These are phyloP conservation scores for Guadua angustifolia DNA, from an alignment of 176 grass and related monocot species.

Conservation along the genomic window DNA sequence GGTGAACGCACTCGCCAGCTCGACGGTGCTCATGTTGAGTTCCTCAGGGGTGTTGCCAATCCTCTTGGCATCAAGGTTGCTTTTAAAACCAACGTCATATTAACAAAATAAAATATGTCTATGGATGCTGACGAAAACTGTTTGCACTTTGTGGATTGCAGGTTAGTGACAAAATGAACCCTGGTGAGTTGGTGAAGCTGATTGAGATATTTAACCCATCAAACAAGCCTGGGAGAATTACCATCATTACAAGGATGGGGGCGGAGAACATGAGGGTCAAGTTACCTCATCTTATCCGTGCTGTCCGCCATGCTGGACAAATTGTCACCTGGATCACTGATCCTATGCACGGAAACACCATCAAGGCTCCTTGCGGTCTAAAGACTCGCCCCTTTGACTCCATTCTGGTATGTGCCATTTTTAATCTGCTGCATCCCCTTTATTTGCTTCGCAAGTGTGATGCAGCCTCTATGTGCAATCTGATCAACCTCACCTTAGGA, in stretches of 20 bases:
- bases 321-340: conserved; percentile 88
- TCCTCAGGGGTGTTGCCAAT: conserved; percentile 83
- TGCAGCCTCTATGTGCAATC: background rate
- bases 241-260: conserved; percentile 87
- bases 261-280: conserved; percentile 93
- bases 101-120: background rate
- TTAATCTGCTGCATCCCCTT: background rate
- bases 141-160: conserved; percentile 45
- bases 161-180: conserved; percentile 97
- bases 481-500: background rate
- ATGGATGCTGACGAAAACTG: background rate
- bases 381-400: conserved; percentile 93
- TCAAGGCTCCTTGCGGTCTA: conserved; percentile 90
- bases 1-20: conserved; percentile 93
- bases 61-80: conserved; percentile 87
- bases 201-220: conserved; percentile 84
- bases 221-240: conserved; percentile 93
- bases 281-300: conserved; percentile 83
- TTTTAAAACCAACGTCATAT: conserved; percentile 3
- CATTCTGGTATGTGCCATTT: conserved; percentile 58
- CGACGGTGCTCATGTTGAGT: conserved; percentile 88
- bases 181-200: conserved; percentile 76
- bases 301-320: conserved; percentile 67
- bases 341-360: conserved; percentile 95
- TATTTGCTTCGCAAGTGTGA: background rate